Evolutionary conservation across 805 yeast species (phyloP), one percentile per base, ranked within the genome.

Genomic region (Candida glaebosa): DNA sequence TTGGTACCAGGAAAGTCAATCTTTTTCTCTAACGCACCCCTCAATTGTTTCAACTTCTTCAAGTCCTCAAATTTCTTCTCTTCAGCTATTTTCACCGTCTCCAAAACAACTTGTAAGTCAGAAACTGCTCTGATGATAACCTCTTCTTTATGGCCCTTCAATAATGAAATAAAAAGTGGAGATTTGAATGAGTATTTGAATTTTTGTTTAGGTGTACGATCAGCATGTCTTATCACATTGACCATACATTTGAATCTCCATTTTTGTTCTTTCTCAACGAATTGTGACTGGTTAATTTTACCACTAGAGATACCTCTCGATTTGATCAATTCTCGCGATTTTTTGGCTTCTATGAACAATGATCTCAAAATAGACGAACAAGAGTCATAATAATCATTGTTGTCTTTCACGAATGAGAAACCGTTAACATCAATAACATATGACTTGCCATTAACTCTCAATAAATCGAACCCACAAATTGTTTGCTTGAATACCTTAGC

Each of bases 341-440:
- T 69, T 53, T 68, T 69, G 17, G 75, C 75, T 49, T 81, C 78
- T 39, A 78, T 60, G 51, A 93, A 93, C 49, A 87, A 70, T 16
- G 82, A 75, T 48, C 96, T 74, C 49, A 93, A 65, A 26, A 91
- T 90, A 35, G 73, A 67, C 0, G 97, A 79, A 65, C 93, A 83
- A 17, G 78, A 73, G 59, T 89, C 96, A 61, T 93, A 93, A 65
- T 93, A 93, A 1, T 76, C 81, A 44, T 71, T 71, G 55, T 88
- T 93, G 61, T 93, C 98, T 60, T 93, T 93, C 25, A 93, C 99
- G 65, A 93, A 93, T 0, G 97, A 89, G 58, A 93, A 93, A 1
- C 99, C 99, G 59, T 93, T 93, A 30, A 93, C 99, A 63, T 93
- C 99, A 61, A 93, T 93, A 30, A 93, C 99, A 60, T 78, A 93